Evolutionary conservation across 345 rosid genomes (phyloP).

Genomic region (Tarenaya hassleriana): DNA sequence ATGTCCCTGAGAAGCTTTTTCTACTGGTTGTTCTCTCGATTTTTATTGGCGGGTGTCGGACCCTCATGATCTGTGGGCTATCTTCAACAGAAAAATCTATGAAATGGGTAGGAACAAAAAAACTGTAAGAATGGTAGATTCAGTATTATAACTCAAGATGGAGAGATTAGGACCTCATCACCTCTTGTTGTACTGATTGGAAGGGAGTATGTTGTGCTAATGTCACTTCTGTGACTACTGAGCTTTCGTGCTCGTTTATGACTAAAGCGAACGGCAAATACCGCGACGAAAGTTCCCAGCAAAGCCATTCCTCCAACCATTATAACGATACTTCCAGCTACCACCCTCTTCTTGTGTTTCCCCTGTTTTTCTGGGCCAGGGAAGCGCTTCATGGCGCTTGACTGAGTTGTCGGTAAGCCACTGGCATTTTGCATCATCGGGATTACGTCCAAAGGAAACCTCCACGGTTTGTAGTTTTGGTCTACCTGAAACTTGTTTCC

Average conservation of each 20-base stretch:
- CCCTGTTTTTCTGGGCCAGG: conserved; percentile 31
- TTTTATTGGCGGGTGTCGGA: conserved; percentile 36
- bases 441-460: conserved; percentile 47
- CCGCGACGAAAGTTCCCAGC: conserved; percentile 47
- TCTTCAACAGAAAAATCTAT: conserved; percentile 37
- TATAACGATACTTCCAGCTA: conserved; percentile 52
- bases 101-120: conserved; percentile 11
- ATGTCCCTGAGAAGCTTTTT: conserved; percentile 42
- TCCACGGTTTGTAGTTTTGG: conserved; percentile 66
- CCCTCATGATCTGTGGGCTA: conserved; percentile 39
- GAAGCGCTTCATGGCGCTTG: conserved; percentile 66
- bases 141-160: conserved; percentile 4
- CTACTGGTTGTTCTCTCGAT: conserved; percentile 35
- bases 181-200: conserved; percentile 47
- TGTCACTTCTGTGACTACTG: conserved; percentile 33
- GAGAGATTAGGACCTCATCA: conserved; percentile 25
- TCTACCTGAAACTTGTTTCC: conserved; percentile 59
- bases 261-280: conserved; percentile 38
- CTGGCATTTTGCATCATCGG: conserved; percentile 42
- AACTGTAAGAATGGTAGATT: conserved; percentile 15
- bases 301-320: conserved; percentile 56
- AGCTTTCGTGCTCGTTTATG: conserved; percentile 33
- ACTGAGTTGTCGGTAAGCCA: conserved; percentile 53
- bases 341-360: conserved; percentile 41
- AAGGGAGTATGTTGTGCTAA: conserved; percentile 36